phyloP scores from a whole-genome alignment of 192 early-diverging fungal genomes.

The Coemansia sp. region DNA sequence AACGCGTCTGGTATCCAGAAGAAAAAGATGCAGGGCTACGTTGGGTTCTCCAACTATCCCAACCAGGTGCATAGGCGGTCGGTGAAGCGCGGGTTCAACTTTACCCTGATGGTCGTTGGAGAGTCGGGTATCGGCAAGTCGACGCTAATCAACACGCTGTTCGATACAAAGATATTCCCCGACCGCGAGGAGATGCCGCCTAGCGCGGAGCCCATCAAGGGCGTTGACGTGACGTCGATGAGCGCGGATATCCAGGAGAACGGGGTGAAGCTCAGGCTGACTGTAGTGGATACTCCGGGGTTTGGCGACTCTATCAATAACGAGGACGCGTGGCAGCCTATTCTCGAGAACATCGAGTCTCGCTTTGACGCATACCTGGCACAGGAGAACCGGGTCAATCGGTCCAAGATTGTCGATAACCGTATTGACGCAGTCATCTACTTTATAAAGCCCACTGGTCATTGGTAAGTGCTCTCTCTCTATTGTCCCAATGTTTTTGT shows the following conservation, averaged over 20 bases:
- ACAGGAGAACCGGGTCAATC: constrained; percentile 89
- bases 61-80: constrained; percentile 93
- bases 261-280: constrained; percentile 89
- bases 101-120: constrained; percentile 96
- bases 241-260: constrained; percentile 95
- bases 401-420: constrained; percentile 87
- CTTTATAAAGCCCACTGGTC: constrained; percentile 97
- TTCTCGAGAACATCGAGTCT: constrained; percentile 91
- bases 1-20: constrained; percentile 44
- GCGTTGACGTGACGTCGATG: constrained; percentile 76
- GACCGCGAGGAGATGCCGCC: constrained; percentile 71
- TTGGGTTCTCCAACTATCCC: constrained; percentile 95
- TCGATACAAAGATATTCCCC: constrained; percentile 85
- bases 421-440: constrained; percentile 93
- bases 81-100: constrained; percentile 91
- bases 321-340: constrained; percentile 97
- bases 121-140: constrained; percentile 96
- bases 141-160: constrained; percentile 96
- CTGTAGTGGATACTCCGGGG: constrained; percentile 95
- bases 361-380: constrained; percentile 91
- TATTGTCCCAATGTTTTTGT: constrained; percentile 5
- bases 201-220: constrained; percentile 65
- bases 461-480: constrained; percentile 59
- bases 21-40: constrained; percentile 75
- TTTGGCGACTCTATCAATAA: constrained; percentile 99